Evolutionary conservation across 2,329 filamentous ascomycete genomes (phyloP), one percentile per base, ranked within the genome.

Genomic region (Claviceps maximensis): DNA sequence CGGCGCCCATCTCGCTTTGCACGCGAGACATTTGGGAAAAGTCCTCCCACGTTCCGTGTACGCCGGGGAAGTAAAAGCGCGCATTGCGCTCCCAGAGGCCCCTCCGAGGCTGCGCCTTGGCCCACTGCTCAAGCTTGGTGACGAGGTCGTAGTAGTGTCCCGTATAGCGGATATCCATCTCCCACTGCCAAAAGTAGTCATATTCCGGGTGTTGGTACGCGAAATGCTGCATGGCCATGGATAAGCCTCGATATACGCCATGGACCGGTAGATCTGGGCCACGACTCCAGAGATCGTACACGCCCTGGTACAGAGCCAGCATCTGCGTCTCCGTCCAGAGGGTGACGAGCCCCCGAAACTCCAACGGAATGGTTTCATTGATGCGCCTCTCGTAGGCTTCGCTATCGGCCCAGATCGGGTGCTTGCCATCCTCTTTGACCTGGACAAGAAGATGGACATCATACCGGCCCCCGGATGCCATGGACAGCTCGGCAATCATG

Each of bases 271-370:
- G 76, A 50, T 86, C 76, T 1, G 78, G 78, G 0, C 80, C 80
- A 17, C 77, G 74, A 45, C 72, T 71, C 67, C 83, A 89, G 47
- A 86, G 80, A 57, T 94, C 88, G 62, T 88, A 84, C 27, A 95
- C 83, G 49, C 86, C 88, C 51, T 93, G 86, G 68, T 97, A 98
- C 60, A 95, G 78, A 54, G 89, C 80, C 51, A 85, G 76, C 89
- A 97, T 96, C 68, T 96, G 89, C 25, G 86, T 84, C 67, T 95
- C 89, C 0, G 88, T 93, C 93, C 93, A 98, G 7, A 97, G 76
- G 0, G 87, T 95, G 21, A 87, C 87, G 64, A 98, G 83, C 47
- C 87, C 87, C 59, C 80, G 84, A 70, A 98, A 96, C 63, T 98
- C 93, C 58, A 82, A 76, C 0, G 93, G 87, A 13, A 91, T 78